phyloP scores from a whole-genome alignment of 2,329 filamentous ascomycete genomes.

The Ophidiomyces ophidiicola region DNA sequence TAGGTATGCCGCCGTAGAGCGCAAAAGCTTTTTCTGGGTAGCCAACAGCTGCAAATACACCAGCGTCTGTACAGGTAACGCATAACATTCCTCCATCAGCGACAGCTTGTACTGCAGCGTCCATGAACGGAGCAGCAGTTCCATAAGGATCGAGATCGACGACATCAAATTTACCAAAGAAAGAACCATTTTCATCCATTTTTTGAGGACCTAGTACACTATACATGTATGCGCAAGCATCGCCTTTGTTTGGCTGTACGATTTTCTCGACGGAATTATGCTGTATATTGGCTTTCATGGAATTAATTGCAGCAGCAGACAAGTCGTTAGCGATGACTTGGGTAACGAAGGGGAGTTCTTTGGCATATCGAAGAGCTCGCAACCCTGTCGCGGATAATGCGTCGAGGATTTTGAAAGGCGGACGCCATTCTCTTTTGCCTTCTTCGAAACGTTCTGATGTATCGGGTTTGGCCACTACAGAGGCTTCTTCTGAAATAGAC shows the following conservation, averaged over 20 bases:
- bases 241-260: constrained; percentile 62
- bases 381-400: constrained; percentile 89
- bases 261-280: constrained; percentile 65
- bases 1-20: constrained; percentile 79
- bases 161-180: constrained; percentile 62
- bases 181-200: constrained; percentile 25
- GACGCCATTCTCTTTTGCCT: constrained; percentile 25
- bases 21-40: constrained; percentile 91
- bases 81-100: constrained; percentile 83
- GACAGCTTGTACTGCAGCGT: constrained; percentile 76
- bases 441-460: constrained; percentile 10
- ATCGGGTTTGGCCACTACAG: constrained; percentile 2
- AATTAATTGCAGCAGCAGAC: constrained; percentile 59
- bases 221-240: constrained; percentile 91
- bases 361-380: constrained; percentile 77
- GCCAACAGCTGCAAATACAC: constrained; percentile 84
- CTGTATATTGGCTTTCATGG: constrained; percentile 71
- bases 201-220: constrained; percentile 40
- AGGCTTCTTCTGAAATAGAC: constrained; percentile 2
- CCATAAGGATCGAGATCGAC: constrained; percentile 96
- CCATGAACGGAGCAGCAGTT: constrained; percentile 82
- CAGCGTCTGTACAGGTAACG: constrained; percentile 92
- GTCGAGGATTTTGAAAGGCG: constrained; percentile 73
- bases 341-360: constrained; percentile 76
- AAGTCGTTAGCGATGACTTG: constrained; percentile 83